phyloP scores from a whole-genome alignment of 495 filamentous ascomycete species.

The Aspergillus cavernicola region DNA sequence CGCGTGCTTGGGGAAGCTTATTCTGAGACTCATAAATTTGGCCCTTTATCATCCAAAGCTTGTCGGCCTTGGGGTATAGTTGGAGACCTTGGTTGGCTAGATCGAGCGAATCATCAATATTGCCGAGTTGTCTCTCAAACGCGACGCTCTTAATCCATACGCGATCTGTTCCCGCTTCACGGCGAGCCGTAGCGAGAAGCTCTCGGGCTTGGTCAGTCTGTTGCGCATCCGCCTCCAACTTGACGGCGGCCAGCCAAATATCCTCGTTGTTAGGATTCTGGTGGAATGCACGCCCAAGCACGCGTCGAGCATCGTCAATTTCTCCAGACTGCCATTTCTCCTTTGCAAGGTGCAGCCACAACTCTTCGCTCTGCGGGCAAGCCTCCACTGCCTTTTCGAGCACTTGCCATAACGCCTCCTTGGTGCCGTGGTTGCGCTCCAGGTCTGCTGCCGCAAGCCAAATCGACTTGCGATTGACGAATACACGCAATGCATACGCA shows the following conservation, averaged over 20 bases:
- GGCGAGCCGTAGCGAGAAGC: conserved; percentile 73
- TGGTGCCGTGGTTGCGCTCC: conserved; percentile 83
- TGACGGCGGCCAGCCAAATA: conserved; percentile 93
- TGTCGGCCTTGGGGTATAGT: conserved; percentile 80
- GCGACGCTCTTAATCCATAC: conserved; percentile 95
- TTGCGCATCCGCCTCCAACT: conserved; percentile 84
- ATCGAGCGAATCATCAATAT: conserved; percentile 74
- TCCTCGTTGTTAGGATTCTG: conserved; percentile 95
- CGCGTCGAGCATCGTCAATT: conserved; percentile 75
- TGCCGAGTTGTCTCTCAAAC: conserved; percentile 81
- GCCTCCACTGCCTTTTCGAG: conserved; percentile 93
- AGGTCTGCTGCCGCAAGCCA: conserved; percentile 90
- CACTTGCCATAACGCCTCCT: conserved; percentile 75
- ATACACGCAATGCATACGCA: conserved; percentile 83
- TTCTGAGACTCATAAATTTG: conserved; percentile 85
- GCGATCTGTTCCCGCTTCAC: conserved; percentile 86
- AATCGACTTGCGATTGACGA: conserved; percentile 73
- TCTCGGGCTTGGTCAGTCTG: conserved; percentile 76
- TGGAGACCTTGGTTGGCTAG: conserved; percentile 84
- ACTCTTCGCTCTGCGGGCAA: conserved; percentile 80
- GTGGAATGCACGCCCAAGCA: conserved; percentile 83
- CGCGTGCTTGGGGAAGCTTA: conserved; percentile 77
- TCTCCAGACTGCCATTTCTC: conserved; percentile 88
- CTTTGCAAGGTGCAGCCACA: conserved; percentile 94
- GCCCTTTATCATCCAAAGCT: conserved; percentile 98